Evolutionary conservation across 805 yeast genomes (phyloP).

Genomic region (Schizosaccharomyces osmophilus): DNA sequence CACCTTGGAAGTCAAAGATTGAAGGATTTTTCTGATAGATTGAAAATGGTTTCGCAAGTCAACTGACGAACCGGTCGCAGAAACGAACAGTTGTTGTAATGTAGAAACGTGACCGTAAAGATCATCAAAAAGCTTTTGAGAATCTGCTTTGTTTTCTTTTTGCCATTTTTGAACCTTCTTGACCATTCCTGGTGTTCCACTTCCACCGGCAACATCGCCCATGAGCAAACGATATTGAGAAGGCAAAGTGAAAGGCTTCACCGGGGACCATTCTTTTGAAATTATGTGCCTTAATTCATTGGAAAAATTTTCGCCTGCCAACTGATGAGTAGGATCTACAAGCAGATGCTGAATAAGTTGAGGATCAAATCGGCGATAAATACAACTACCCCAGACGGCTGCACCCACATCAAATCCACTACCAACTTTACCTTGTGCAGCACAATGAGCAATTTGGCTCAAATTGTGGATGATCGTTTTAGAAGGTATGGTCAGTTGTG

Average conservation of each 20-base stretch:
- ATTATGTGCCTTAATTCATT: constrained; percentile 10
- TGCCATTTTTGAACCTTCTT: constrained; percentile 53
- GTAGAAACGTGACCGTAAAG: constrained; percentile 35
- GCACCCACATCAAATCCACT: constrained; percentile 95
- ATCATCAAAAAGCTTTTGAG: constrained; percentile 26
- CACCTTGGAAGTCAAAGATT: constrained; percentile 33
- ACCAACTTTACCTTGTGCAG: constrained; percentile 85
- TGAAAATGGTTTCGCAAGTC: constrained; percentile 1
- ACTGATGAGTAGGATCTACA: constrained; percentile 14
- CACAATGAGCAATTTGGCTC: constrained; percentile 74
- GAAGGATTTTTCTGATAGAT: constrained; percentile 32
- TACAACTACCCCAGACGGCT: constrained; percentile 74
- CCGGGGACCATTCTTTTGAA: constrained; percentile 9
- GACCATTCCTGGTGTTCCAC: constrained; percentile 83
- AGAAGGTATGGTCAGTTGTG: neutral
- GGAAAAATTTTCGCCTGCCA: constrained; percentile 6
- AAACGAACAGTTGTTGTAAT: constrained; percentile 19
- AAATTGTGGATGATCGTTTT: constrained; percentile 42
- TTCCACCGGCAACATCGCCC: constrained; percentile 88
- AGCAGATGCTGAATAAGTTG: neutral
- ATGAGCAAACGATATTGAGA: constrained; percentile 42
- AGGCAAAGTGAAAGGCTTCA: constrained; percentile 38
- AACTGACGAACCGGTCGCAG: neutral
- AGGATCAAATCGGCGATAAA: constrained; percentile 55
- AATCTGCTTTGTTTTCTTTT: constrained; percentile 13